Conservation (phyloP, 2,329 filamentous ascomycete genomes). For the Ceratocystis ficicola region DNA sequence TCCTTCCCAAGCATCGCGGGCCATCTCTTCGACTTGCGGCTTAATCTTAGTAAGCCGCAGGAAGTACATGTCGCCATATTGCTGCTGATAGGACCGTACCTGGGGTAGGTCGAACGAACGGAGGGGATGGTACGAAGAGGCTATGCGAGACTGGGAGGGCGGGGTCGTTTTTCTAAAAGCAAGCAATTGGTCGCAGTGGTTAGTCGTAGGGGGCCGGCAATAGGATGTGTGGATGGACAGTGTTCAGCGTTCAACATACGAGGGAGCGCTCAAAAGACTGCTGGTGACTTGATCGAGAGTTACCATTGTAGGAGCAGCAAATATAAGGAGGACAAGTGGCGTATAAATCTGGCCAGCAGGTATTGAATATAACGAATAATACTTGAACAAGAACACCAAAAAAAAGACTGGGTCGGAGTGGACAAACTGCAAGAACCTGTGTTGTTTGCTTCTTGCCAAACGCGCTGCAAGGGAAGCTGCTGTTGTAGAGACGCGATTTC, state of each 20-base stretch:
- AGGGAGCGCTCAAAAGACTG: constrained; percentile 29
- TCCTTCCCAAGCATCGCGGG: constrained; percentile 62
- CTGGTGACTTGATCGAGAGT: constrained; percentile 29
- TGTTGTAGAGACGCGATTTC: neutral
- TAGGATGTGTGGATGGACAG: constrained; percentile 25
- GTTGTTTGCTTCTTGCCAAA: neutral
- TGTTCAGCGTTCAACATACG: constrained; percentile 25
- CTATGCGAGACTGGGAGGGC: constrained; percentile 13
- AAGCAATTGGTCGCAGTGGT: neutral
- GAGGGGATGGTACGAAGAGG: constrained; percentile 58
- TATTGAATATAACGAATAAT: neutral
- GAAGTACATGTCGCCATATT: constrained; percentile 98
- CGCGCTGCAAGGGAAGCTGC: neutral
- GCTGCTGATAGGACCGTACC: constrained; percentile 71
- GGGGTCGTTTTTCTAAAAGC: constrained; percentile 1
- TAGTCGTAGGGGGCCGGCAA: neutral
- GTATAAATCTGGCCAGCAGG: neutral
- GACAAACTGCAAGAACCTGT: neutral
- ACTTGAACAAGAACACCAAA: neutral
- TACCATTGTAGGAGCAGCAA: constrained; percentile 27
- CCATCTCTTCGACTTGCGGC: constrained; percentile 64
- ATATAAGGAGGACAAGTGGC: neutral
- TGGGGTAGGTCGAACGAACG: constrained; percentile 61
- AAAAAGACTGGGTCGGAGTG: neutral
- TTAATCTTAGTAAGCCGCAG: constrained; percentile 78